Evolutionary conservation across 1,284 basidiomycete genomes (phyloP), one percentile per base, ranked within the genome.

Genomic region (Lentinula novae-zelandiae): DNA sequence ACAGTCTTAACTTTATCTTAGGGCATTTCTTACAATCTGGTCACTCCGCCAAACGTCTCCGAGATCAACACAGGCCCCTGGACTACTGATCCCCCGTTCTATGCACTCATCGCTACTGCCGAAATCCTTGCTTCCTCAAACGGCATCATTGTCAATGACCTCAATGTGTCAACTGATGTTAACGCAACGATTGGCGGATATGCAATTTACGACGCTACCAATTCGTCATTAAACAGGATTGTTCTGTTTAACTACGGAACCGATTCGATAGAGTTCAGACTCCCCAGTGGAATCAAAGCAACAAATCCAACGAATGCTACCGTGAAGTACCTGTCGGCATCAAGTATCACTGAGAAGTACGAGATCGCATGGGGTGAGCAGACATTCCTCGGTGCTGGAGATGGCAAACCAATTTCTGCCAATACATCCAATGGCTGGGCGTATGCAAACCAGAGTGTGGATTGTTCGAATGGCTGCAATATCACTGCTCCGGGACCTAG

Each of bases 221-320:
- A 77, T 62, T 70, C 68, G 33, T 71, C 67, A 63, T 76, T 71
- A 62, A 74, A 67, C 68, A 80, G 71, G 63, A 67, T 85, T 3
- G 82, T 82, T 5, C 71, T 90, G 46, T 83, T 89, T 76, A 90
- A 89, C 70, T 88, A 78, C 66, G 75, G 73, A 53, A 80, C 82
- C 53, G 71, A 73, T 36, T 69, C 69, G 27, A 67, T 70, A 7
- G 72, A 73, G 22, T 77, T 76, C 62, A 68, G 64, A 1, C 67
- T 78, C 50, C 77, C 76, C n/a, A 62, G 68, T 9, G 66, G 67
- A 12, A 67, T 52, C 13, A 51, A 51, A 17, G 49, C 44, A 15
- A 36, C 33, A 27, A 38, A 31, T 15, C n/a, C 49, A 8, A 48
- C 40, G 13, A 44, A 50, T 15, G 49, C 82, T 42, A 72, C 71